phyloP scores from a whole-genome alignment of 768 basidiomycete species.

The Lepiota venenata region DNA sequence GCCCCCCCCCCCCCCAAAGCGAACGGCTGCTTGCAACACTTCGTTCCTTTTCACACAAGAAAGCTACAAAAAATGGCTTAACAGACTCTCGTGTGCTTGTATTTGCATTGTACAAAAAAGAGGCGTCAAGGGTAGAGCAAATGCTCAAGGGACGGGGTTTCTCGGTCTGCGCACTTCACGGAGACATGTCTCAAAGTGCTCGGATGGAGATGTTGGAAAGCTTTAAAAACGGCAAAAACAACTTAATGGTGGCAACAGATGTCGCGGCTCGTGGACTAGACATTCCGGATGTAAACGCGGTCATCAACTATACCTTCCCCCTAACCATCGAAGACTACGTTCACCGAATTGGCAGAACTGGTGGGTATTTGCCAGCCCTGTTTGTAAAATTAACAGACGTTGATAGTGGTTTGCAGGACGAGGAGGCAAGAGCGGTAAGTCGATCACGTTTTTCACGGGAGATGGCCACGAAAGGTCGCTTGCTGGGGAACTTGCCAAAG shows the following conservation, averaged over 20 bases:
- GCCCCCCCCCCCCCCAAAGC: conserved; percentile 35
- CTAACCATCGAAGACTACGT: conserved; percentile 93
- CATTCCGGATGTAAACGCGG: conserved; percentile 92
- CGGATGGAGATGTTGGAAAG: conserved; percentile 83
- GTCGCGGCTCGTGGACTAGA: conserved; percentile 97
- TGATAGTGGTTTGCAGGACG: conserved; percentile 53
- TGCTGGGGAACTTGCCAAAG: conserved; percentile 91
- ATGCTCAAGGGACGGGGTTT: conserved; percentile 74
- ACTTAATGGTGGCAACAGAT: conserved; percentile 92
- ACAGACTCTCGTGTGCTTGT: conserved; percentile 75
- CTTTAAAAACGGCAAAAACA: conserved; percentile 79
- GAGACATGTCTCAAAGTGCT: conserved; percentile 84
- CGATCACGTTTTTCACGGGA: conserved; percentile 97
- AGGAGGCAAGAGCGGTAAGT: conserved; percentile 85
- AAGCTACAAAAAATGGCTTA: conserved; percentile 45
- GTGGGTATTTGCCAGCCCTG: conserved; percentile 34
- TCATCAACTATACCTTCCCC: conserved; percentile 98
- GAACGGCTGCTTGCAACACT: conserved; percentile 58
- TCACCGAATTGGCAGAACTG: conserved; percentile 88
- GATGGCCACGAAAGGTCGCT: conserved; percentile 79
- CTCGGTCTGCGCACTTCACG: conserved; percentile 80
- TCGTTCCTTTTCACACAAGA: conserved; percentile 54
- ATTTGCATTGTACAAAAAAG: conserved; percentile 97
- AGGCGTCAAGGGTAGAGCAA: conserved; percentile 86
- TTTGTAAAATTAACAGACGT: neutral